Percentiles rank a stretch among this genome's conserved stretches.
Conservation (phyloP, 1,284 basidiomycete genomes). For the Albatrellus sp. region DNA sequence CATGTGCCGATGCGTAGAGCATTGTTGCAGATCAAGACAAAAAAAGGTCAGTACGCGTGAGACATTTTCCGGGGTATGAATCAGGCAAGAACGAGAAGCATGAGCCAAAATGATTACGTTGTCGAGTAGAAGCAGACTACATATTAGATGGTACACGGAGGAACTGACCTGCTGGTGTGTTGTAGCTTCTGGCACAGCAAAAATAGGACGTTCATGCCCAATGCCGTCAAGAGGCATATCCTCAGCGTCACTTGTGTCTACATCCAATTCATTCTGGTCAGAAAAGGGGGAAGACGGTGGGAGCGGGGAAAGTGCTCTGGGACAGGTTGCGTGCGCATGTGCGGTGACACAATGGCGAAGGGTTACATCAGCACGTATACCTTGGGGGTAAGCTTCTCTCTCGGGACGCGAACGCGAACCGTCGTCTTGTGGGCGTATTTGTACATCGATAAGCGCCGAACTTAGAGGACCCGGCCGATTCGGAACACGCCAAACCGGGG, state of each 20-base stretch:
- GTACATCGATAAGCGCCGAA: constrained; percentile 1
- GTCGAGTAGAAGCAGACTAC: no score
- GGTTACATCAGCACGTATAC: not conserved
- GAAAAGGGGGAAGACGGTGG: constrained; percentile 12
- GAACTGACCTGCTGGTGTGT: not conserved
- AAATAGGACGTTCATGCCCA: not conserved
- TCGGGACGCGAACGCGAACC: no score
- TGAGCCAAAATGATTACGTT: no score
- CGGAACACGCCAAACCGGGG: not conserved
- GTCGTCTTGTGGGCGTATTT: no score
- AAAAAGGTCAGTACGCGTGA: no score
- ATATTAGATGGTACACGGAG: not conserved
- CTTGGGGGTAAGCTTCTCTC: not conserved
- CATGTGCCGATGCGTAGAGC: no score
- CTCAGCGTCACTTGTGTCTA: not conserved
- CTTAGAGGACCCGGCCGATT: not conserved
- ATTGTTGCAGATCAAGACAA: no score
- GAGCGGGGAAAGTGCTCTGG: constrained; percentile 7
- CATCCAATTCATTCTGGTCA: constrained; percentile 4
- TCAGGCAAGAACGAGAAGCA: no score
- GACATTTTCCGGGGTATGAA: no score
- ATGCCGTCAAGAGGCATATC: not conserved
- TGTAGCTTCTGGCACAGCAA: not conserved
- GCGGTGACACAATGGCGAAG: not conserved
- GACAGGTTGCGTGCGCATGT: constrained; percentile 2